Percentiles rank a stretch among this genome's conserved stretches.
phyloP scores from a whole-genome alignment of 108 stramenopile species.

The Nitzschia sp. region DNA sequence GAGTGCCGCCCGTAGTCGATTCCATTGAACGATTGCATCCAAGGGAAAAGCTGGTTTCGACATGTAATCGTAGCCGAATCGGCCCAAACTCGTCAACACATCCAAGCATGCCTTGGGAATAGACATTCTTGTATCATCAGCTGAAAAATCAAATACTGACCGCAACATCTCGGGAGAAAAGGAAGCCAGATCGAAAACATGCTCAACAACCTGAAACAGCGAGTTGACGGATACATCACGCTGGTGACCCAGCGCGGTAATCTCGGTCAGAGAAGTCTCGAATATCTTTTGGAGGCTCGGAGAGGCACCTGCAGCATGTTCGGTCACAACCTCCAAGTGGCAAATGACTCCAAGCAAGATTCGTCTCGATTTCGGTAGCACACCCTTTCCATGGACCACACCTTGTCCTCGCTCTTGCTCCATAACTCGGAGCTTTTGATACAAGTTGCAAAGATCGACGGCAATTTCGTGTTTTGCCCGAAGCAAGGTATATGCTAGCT shows the following conservation, averaged over 20 bases:
- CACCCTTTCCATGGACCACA: constrained; percentile 45
- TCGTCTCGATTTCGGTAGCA: constrained; percentile 70
- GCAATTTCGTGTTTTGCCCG: constrained; percentile 31
- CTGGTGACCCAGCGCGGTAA: constrained; percentile 5
- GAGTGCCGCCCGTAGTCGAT: constrained; percentile 63
- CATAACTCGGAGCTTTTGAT: constrained; percentile 50
- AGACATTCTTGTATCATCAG: background rate
- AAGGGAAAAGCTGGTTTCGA: background rate
- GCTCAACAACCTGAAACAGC: constrained; percentile 57
- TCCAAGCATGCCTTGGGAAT: constrained; percentile 17
- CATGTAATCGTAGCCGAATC: constrained; percentile 2
- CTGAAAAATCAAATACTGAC: constrained; percentile 19
- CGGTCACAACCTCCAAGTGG: constrained; percentile 36
- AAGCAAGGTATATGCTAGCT: constrained; percentile 34
- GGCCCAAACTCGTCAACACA: constrained; percentile 13
- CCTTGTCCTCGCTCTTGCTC: constrained; percentile 50
- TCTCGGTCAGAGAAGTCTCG: constrained; percentile 17
- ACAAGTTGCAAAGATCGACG: constrained; percentile 48
- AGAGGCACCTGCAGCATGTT: constrained; percentile 28
- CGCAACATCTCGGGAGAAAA: constrained; percentile 51
- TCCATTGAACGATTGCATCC: constrained; percentile 54
- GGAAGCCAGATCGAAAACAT: constrained; percentile 59
- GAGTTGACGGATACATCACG: constrained; percentile 23
- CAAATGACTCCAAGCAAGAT: constrained; percentile 65
- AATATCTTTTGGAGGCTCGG: constrained; percentile 26